phyloP scores from a whole-genome alignment of 2,329 filamentous ascomycete species.

The Herpotrichia juniperi region DNA sequence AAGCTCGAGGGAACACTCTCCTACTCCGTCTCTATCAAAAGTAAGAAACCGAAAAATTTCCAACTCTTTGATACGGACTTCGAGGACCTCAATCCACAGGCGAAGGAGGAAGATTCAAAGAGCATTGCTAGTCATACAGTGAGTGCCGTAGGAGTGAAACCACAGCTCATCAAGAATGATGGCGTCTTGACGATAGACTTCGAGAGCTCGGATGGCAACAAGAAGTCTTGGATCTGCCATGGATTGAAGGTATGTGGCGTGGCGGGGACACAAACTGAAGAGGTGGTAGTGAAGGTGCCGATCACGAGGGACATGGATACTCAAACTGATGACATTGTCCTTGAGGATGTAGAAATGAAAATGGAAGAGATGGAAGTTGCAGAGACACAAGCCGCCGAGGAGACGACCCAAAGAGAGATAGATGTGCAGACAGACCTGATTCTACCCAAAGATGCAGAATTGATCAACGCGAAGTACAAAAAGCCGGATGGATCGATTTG shows the following conservation, averaged over 20 bases:
- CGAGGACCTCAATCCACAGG: not conserved
- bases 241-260: conserved; percentile 6
- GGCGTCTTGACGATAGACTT: conserved; percentile 6
- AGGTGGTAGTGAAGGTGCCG: not conserved
- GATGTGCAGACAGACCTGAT: no score
- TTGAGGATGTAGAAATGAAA: no score
- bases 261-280: conserved; percentile 5
- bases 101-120: not conserved
- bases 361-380: no score
- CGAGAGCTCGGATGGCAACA: conserved; percentile 4
- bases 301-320: no score
- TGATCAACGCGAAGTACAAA: no score
- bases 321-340: no score
- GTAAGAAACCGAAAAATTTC: not conserved
- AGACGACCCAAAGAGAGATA: no score
- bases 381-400: no score
- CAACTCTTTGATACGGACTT: conserved; percentile 7
- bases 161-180: conserved; percentile 9
- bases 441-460: no score
- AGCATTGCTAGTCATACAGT: not conserved
- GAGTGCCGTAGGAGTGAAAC: conserved; percentile 5
- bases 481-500: no score
- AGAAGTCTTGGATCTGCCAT: conserved; percentile 8
- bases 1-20: conserved; percentile 9
- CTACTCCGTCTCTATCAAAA: conserved; percentile 5